Percentiles rank a stretch among this genome's conserved stretches.
Evolutionary conservation across 176 grass and related monocot species (phyloP).

Genomic region (bread wheat (Triticum aestivum)): IWGSC_CS_RefSeq_v2.1 NC_057807.1:339843128-339843627

Average conservation of each 20-base stretch:
- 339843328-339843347: background rate
- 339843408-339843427: background rate
- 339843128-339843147: background rate
- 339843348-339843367: background rate
- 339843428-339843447: background rate
- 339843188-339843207: conserved; percentile 24
- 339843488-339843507: background rate
- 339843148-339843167: conserved; percentile 13
- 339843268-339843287: background rate
- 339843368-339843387: background rate
- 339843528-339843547: conserved; percentile 23
- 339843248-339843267: background rate
- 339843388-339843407: background rate
- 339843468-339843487: background rate
- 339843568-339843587: background rate
- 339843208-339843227: background rate
- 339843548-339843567: background rate
- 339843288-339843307: background rate
- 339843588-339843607: background rate
- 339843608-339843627: background rate
- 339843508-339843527: background rate
- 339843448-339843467: background rate
- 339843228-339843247: background rate
- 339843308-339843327: background rate
- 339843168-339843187: conserved; percentile 18